phyloP scores from a whole-genome alignment of 2,329 filamentous ascomycete genomes.

The Cercospora janseana region DNA sequence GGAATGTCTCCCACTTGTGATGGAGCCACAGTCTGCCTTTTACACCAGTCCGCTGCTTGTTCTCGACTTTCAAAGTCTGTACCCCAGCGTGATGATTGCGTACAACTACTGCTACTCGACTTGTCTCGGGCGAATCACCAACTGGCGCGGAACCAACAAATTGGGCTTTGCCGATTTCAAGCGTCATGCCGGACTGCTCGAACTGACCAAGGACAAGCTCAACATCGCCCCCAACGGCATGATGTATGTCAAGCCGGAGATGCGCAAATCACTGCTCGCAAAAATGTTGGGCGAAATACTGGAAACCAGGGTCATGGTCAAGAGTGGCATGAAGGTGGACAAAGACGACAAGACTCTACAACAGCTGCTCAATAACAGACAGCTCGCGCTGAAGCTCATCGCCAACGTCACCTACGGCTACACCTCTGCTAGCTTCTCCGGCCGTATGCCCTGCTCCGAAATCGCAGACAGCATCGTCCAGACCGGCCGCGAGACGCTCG shows the following conservation, averaged over 20 bases:
- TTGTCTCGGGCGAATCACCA: conserved; percentile 78
- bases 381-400: conserved; percentile 89
- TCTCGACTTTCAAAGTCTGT: conserved; percentile 92
- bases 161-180: conserved; percentile 91
- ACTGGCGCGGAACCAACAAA: conserved; percentile 89
- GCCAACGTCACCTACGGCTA: conserved; percentile 99
- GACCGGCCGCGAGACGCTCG: conserved; percentile 88
- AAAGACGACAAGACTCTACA: conserved; percentile 85
- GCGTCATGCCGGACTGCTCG: conserved; percentile 70
- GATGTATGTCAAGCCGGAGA: conserved; percentile 83
- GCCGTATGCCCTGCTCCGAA: conserved; percentile 95
- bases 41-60: conserved; percentile 88
- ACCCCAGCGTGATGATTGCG: conserved; percentile 97
- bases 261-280: conserved; percentile 85
- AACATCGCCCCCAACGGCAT: conserved; percentile 95
- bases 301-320: conserved; percentile 96
- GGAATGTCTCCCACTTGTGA: conserved; percentile 90
- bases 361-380: conserved; percentile 85
- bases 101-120: conserved; percentile 99
- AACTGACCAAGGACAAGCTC: conserved; percentile 77
- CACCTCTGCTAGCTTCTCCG: conserved; percentile 93
- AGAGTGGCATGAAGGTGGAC: conserved; percentile 91
- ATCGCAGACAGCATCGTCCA: conserved; percentile 98
- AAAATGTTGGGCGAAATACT: conserved; percentile 97
- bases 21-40: conserved; percentile 95